phyloP scores from a whole-genome alignment of 2,329 filamentous ascomycete genomes.

The Ophiosphaerella narmari region DNA sequence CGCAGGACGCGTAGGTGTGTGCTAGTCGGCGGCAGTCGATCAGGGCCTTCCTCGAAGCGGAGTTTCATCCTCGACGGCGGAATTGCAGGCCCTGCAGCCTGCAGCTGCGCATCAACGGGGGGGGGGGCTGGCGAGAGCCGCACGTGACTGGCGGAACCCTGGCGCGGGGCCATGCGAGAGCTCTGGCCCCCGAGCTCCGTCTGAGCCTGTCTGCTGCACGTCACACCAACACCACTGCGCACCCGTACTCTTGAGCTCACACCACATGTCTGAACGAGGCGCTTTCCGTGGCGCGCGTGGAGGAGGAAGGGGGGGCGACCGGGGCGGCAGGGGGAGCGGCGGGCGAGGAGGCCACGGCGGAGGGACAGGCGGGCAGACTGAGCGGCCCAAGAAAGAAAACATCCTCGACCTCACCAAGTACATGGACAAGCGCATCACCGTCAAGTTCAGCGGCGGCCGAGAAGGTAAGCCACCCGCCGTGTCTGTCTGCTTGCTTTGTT shows the following conservation, averaged over 20 bases:
- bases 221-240: conserved; percentile 20
- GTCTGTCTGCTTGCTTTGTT: too few relatives aligned
- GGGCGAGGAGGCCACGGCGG: conserved; percentile 46
- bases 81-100: conserved; percentile 4
- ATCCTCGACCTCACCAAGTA: conserved; percentile 95
- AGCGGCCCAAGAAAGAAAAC: conserved; percentile 96
- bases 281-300: conserved; percentile 52
- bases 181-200: conserved; percentile 3
- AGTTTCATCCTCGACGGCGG: neutral
- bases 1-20: conserved; percentile 4
- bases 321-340: conserved; percentile 50
- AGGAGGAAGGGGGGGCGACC: conserved; percentile 36
- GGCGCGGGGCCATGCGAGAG: conserved; percentile 8
- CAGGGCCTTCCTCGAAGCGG: conserved; percentile 1
- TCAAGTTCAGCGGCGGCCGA: conserved; percentile 95
- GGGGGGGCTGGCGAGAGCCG: neutral
- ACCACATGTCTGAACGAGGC: conserved; percentile 61
- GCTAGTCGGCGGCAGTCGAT: neutral
- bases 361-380: conserved; percentile 45
- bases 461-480: conserved; percentile 65
- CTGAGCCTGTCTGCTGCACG: conserved; percentile 17
- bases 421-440: conserved; percentile 92
- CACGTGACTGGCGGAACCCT: conserved; percentile 10
- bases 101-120: neutral
- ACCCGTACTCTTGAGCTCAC: conserved; percentile 11